Percentiles rank a stretch among this genome's conserved stretches.
Conservation (phyloP, 2,329 filamentous ascomycete genomes). For the Fusarium paranaense region DNA sequence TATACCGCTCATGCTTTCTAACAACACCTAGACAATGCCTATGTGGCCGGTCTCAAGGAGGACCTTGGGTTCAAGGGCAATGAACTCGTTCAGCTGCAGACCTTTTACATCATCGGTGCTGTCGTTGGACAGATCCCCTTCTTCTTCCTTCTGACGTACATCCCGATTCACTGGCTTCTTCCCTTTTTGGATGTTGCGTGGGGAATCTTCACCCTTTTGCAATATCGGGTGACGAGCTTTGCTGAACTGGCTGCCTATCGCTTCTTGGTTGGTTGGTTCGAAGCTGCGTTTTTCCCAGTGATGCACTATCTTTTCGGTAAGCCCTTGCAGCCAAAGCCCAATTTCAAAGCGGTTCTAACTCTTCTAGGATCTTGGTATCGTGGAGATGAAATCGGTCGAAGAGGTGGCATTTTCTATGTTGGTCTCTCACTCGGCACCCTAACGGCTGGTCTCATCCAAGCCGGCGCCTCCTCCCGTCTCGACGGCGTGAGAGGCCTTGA, state of each 20-base stretch:
- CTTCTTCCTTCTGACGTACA: slow-evolving; percentile 60
- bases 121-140: slow-evolving; percentile 65
- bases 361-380: slow-evolving; percentile 61
- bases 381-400: slow-evolving; percentile 58
- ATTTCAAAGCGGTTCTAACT: background rate
- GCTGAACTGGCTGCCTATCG: slow-evolving; percentile 64
- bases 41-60: slow-evolving; percentile 65
- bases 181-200: slow-evolving; percentile 64
- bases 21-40: slow-evolving; percentile 60
- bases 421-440: slow-evolving; percentile 63
- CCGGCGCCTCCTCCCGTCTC: slow-evolving; percentile 53
- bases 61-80: slow-evolving; percentile 64
- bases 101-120: slow-evolving; percentile 59
- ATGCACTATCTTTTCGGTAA: slow-evolving; percentile 52
- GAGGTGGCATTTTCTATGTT: slow-evolving; percentile 63
- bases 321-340: too few relatives aligned
- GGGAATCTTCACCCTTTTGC: slow-evolving; percentile 68
- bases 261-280: slow-evolving; percentile 66
- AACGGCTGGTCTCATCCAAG: slow-evolving; percentile 63
- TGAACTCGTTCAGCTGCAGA: slow-evolving; percentile 66
- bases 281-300: slow-evolving; percentile 56
- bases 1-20: background rate
- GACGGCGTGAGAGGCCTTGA: slow-evolving; percentile 58
- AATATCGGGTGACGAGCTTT: slow-evolving; percentile 62
- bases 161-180: slow-evolving; percentile 62